phyloP scores from a whole-genome alignment of 768 basidiomycete genomes.

The Agaricus sinodeliciosus region DNA sequence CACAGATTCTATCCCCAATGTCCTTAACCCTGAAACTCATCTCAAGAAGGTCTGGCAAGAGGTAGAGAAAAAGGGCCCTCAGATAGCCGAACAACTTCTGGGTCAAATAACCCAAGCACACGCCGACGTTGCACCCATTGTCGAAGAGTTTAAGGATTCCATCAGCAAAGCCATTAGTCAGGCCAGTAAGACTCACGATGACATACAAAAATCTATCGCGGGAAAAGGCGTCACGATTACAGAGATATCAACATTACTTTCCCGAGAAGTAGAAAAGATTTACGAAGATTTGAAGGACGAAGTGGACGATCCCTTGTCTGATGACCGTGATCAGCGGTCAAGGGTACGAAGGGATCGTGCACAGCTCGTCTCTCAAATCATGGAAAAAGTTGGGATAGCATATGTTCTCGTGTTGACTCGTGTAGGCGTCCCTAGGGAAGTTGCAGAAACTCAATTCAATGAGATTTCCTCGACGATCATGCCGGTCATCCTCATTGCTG shows the following conservation, averaged over 20 bases:
- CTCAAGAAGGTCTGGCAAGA: constrained; percentile 1
- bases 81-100: not conserved
- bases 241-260: not conserved
- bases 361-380: not conserved
- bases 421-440: constrained; percentile 3
- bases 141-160: not conserved
- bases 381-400: constrained; percentile 2
- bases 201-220: not conserved
- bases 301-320: constrained; percentile 9
- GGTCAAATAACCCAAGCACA: not conserved
- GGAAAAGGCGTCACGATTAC: not conserved
- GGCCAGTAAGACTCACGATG: not conserved
- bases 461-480: not conserved
- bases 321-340: constrained; percentile 9
- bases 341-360: not conserved
- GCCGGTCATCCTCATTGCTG: constrained; percentile 7
- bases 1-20: not conserved
- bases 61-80: not conserved
- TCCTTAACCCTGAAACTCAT: not conserved
- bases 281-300: constrained; percentile 2
- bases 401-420: constrained; percentile 1
- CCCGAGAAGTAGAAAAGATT: not conserved
- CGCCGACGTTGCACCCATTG: not conserved
- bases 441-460: constrained; percentile 2
- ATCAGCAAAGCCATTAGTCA: not conserved